Percentiles rank a stretch among this genome's conserved stretches.
Evolutionary conservation across 768 basidiomycete species (phyloP).

Genomic region (Lentinula sp.): DNA sequence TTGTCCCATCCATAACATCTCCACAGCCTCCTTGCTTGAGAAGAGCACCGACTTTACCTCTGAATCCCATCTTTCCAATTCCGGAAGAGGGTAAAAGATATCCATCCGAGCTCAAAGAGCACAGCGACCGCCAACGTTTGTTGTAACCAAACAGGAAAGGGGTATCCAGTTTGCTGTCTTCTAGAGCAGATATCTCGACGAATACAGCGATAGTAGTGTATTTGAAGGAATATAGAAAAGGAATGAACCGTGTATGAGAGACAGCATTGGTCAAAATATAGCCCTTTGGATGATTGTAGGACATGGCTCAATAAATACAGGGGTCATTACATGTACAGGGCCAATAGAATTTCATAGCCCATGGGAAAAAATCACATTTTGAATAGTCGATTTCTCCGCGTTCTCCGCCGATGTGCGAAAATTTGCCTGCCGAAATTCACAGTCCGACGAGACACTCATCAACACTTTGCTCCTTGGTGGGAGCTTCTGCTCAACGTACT

Average conservation of each 20-base stretch:
- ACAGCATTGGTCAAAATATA: constrained; percentile 50
- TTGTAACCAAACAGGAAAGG: constrained; percentile 52
- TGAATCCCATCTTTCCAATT: constrained; percentile 22
- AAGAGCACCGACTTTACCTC: constrained; percentile 32
- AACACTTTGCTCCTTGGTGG: not conserved
- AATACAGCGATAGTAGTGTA: constrained; percentile 55
- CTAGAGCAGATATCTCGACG: constrained; percentile 51
- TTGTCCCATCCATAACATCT: constrained; percentile 7
- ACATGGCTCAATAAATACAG: not conserved
- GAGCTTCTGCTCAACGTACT: constrained; percentile 19
- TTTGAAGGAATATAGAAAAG: constrained; percentile 46
- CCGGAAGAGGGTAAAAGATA: constrained; percentile 33
- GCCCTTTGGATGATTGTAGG: constrained; percentile 12
- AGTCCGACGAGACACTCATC: not conserved
- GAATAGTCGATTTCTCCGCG: not conserved
- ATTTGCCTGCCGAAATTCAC: not conserved
- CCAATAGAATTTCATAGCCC: not conserved
- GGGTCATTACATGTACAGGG: not conserved
- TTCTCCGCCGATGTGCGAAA: not conserved
- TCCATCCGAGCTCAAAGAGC: constrained; percentile 37
- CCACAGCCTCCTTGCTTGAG: constrained; percentile 24
- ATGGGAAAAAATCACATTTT: not conserved
- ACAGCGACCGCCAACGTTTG: constrained; percentile 32
- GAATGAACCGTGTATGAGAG: constrained; percentile 47
- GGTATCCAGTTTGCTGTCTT: constrained; percentile 39